A percentile compares a stretch with the other conserved stretches of the same genome.
Conservation (phyloP, 352 stramenopile species). For the Globisporangium barbulae region DNA sequence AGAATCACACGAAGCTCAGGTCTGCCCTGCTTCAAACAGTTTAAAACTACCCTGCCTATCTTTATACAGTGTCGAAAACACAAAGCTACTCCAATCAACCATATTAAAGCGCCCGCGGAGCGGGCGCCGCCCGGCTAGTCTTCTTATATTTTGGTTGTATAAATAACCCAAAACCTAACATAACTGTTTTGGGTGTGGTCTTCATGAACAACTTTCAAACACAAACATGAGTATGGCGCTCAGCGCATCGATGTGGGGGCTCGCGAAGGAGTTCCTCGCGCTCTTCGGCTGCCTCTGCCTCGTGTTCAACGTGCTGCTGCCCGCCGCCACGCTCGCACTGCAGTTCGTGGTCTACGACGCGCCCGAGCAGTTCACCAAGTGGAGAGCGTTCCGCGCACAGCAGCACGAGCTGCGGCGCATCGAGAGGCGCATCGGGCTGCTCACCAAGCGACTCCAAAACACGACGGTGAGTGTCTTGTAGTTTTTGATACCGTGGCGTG, state of each 20-base stretch:
- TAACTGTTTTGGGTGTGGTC: too few species aligned
- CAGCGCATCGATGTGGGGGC: conserved; percentile 6
- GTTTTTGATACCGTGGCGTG: background rate
- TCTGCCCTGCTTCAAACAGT: too few species aligned
- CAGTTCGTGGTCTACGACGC: conserved; percentile 29
- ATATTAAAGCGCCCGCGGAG: too few species aligned
- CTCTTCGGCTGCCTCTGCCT: conserved; percentile 45
- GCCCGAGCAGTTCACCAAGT: conserved; percentile 34
- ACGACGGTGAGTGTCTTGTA: background rate
- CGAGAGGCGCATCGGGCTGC: conserved; percentile 28
- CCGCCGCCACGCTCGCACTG: conserved; percentile 24
- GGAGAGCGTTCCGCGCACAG: conserved; percentile 34
- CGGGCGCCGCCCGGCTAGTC: too few species aligned
- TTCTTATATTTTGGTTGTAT: too few species aligned
- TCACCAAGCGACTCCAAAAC: background rate
- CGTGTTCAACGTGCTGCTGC: conserved; percentile 40
- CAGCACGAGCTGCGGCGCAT: conserved; percentile 38
- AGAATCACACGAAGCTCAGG: too few species aligned
- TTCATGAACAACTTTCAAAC: background rate
- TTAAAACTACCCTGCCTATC: too few species aligned
- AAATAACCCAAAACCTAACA: too few species aligned
- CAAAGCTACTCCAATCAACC: too few species aligned
- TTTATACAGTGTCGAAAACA: too few species aligned
- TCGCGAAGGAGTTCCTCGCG: conserved; percentile 38
- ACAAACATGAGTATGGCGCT: background rate